Evolutionary conservation across 768 basidiomycete species (phyloP), one percentile per base, ranked within the genome.

Genomic region (Russula vinacea): DNA sequence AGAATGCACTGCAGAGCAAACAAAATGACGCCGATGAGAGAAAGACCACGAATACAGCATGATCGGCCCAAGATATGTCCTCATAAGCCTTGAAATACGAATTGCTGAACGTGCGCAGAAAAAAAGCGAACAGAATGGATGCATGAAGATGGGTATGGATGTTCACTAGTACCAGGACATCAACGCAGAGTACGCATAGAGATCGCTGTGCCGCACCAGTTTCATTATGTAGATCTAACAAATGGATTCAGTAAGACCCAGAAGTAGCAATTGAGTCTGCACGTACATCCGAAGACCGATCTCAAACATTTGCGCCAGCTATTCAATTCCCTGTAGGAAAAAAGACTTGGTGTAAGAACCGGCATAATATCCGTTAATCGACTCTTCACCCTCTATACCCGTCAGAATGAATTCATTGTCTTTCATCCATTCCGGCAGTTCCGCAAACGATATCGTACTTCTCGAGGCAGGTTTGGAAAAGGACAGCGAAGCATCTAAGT

Each of bases 101-200:
- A 26, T 78, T 74, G 62, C 81, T 80, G 67, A 86, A 83, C 5
- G 83, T 84, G 45, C 72, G 70, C 40, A 88, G 76, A 58, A 89
- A 74, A 72, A 80, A 79, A 17, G 76, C 70, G 71, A 90, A 91
- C 29, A 90, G 70, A 5, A 83, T 71, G 37, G 87, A 84, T 32
- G 85, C 89, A 77, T 84, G 81, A 9, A 93, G 77, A 72, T 94
- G 93, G 64, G 81, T 88, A 74, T 92, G 89, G 52, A 94, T 92
- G 75, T 95, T 95, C 61, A 94, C 91, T 90, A 6, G 19, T 70
- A 19, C 58, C 37, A 56, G 57, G 13, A 45, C 58, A 52, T 64
- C 56, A 64, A 70, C 40, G 56, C 56, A 68, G 62, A 59, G 59
- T 54, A 60, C 53, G 62, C 14, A 51, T 35, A 64, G 52, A 35